Evolutionary conservation across 148 eudicot species (phyloP), one percentile per base, ranked within the genome.

Genomic region (Chenopodium formosanum): DNA sequence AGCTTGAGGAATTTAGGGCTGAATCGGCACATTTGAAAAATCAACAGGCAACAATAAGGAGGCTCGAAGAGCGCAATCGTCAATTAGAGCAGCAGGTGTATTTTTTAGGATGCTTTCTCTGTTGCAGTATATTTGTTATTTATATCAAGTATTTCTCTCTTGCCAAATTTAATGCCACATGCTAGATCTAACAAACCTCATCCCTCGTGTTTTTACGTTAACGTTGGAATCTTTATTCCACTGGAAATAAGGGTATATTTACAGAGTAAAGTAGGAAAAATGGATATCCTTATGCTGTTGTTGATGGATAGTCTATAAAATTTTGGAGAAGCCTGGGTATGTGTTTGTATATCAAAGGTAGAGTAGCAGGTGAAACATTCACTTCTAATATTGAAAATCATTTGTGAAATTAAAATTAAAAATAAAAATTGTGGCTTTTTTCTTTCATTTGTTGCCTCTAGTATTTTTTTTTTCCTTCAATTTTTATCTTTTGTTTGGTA

Each of bases 51-150:
- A 96, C 99, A 5, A 96, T 96, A 84, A 91, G 95, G 88, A 92
- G 99, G 89, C 97, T 96, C 79, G 98, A 96, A 88, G 99, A 96
- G 77, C 97, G 99, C 73, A 92, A 91, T 86, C 97, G 99, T 32
- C 97, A 92, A 66, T 84, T 96, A 76, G 99, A 96, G 79, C 97
- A 90, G 77, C 99, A 95, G 99, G 99, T 94, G 79, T 47, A 29
- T 64, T 77, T 73, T 50, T 22, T 17, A 14, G 64, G 56, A 12
- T 74, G 14, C 73, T 58, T 72, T 27, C 25, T 50, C 19, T 32
- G 74, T 4, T 58, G 9, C 37, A 22, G 60, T 34, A 22, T 74
- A 23, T 56, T 29, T 50, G 32, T 65, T 53, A 10, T 70, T 2
- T 17, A 31, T 17, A 34, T 34, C 27, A 22, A 20, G 8, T 52